Conservation (phyloP, 1,284 basidiomycete genomes). For the Rhodotorula sp. region DNA sequence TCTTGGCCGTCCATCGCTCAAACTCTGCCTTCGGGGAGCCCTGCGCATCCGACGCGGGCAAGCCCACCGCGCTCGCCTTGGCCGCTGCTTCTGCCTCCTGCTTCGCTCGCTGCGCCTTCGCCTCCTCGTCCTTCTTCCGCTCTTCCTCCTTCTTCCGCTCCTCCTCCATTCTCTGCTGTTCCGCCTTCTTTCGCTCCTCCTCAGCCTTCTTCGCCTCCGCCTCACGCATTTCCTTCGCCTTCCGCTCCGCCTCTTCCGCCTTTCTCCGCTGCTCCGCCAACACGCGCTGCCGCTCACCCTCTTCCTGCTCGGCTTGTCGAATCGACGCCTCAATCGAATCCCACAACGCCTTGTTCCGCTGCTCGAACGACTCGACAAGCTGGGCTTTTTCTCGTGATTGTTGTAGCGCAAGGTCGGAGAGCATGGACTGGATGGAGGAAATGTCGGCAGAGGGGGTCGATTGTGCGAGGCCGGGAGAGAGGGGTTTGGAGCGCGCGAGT, state of each 20-base stretch:
- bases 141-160: slow-evolving; percentile 53
- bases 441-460: slow-evolving; percentile 3
- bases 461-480: slow-evolving; percentile 3
- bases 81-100: slow-evolving; percentile 9
- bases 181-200: slow-evolving; percentile 41
- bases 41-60: slow-evolving; percentile 4
- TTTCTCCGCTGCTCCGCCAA: slow-evolving; percentile 51
- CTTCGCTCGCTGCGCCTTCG: slow-evolving; percentile 51
- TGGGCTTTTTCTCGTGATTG: slow-evolving; percentile 58
- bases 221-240: slow-evolving; percentile 32
- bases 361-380: slow-evolving; percentile 71
- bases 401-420: slow-evolving; percentile 28
- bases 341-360: slow-evolving; percentile 72
- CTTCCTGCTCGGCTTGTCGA: slow-evolving; percentile 70
- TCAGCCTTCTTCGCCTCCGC: slow-evolving; percentile 21
- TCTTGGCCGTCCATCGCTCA: slow-evolving; percentile 60
- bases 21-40: slow-evolving; percentile 57
- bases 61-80: slow-evolving; percentile 12
- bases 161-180: slow-evolving; percentile 58
- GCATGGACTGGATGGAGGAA: slow-evolving; percentile 28
- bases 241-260: slow-evolving; percentile 58
- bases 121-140: slow-evolving; percentile 59
- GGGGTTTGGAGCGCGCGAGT: slow-evolving; percentile 25
- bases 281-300: slow-evolving; percentile 69
- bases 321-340: slow-evolving; percentile 72